Base-by-base conservation (phyloP, 2,329 filamentous ascomycete species). In the Rutstroemia sp. region DNA sequence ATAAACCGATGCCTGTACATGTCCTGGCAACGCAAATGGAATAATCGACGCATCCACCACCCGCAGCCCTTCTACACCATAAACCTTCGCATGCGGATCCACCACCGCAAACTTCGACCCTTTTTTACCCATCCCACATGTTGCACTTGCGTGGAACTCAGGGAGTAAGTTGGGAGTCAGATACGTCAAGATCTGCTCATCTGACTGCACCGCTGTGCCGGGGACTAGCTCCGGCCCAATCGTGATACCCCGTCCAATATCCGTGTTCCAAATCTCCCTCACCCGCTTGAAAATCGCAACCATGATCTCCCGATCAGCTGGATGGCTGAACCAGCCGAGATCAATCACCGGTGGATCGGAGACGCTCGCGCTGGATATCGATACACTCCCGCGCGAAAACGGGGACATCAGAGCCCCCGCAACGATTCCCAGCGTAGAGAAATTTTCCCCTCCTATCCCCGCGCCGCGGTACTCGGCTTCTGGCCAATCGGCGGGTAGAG, bases 291-390 rank as follows among this genome's bases (percentile, higher is more conserved):
- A 75, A 0, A 68, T 63, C 0, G 72, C 71, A 8, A 80, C 59
- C 3, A 71, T 73, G 2, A 78, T 61, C 19, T 77, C 72, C 17
- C 69, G 61, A 45, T 80, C 78, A 1, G 68, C 65, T 5, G 70
- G 69, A 9, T 73, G 65, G 1, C 65, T 67, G 0, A 80, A 66
- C 71, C 73, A 79, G 59, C 75, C 75, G 2, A 74, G 73, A 60
- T 77, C 69, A 12, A 73, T 61, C 6, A 58, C 17, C 0, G 77
- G 76, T 1, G 63, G 60, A 17, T 73, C 70, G 0, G 60, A 52
- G 0, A 65, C 70, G 7, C 70, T 64, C 16, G 63, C 55, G 0
- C 68, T 71, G 0, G 49, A 42, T 17, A 79, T 68, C 0, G 71
- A 73, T 3, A 78, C 67, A 50, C 68, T 76, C 5, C 54, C 42